These are phyloP conservation scores for Salvia miltiorrhiza DNA, from an alignment of 257 asterid genomes.

Conservation along the genomic window DNA sequence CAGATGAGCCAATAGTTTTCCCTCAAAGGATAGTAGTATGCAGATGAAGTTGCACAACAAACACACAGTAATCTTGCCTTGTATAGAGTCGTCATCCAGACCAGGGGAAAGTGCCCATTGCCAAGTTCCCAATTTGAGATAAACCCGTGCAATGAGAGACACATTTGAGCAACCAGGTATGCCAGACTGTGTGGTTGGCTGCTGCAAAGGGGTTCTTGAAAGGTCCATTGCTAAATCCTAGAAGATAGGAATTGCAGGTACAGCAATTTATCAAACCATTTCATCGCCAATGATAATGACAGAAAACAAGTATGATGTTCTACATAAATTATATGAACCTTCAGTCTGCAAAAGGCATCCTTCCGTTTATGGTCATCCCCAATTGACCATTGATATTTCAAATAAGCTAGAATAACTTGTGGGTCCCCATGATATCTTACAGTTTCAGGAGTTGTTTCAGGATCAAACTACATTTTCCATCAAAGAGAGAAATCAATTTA, in stretches of 20 bases:
- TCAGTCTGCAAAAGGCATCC: slow-evolving; percentile 81
- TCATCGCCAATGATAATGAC: background rate
- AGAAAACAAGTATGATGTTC: background rate
- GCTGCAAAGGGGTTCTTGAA: slow-evolving; percentile 60
- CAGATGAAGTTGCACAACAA: background rate
- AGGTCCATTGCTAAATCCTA: slow-evolving; percentile 91
- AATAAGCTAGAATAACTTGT: slow-evolving; percentile 90
- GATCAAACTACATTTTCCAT: slow-evolving; percentile 67
- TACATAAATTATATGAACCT: slow-evolving; percentile 45
- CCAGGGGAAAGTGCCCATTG: slow-evolving; percentile 94
- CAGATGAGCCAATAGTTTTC: slow-evolving; percentile 18
- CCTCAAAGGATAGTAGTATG: slow-evolving; percentile 15
- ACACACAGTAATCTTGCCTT: slow-evolving; percentile 45
- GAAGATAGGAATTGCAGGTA: slow-evolving; percentile 24
- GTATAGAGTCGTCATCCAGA: slow-evolving; percentile 86
- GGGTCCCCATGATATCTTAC: slow-evolving; percentile 90
- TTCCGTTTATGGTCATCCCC: slow-evolving; percentile 95
- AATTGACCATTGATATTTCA: slow-evolving; percentile 96
- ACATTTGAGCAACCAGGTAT: slow-evolving; percentile 53
- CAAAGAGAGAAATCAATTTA: slow-evolving; percentile 16
- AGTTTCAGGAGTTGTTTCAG: slow-evolving; percentile 78
- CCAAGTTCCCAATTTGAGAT: slow-evolving; percentile 86
- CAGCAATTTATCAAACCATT: background rate
- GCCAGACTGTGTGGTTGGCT: slow-evolving; percentile 57
- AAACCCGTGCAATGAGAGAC: slow-evolving; percentile 86